Percentiles rank a stretch among this genome's conserved stretches.
Conservation (phyloP, 2,329 filamentous ascomycete species). For the Apiospora hydei region DNA sequence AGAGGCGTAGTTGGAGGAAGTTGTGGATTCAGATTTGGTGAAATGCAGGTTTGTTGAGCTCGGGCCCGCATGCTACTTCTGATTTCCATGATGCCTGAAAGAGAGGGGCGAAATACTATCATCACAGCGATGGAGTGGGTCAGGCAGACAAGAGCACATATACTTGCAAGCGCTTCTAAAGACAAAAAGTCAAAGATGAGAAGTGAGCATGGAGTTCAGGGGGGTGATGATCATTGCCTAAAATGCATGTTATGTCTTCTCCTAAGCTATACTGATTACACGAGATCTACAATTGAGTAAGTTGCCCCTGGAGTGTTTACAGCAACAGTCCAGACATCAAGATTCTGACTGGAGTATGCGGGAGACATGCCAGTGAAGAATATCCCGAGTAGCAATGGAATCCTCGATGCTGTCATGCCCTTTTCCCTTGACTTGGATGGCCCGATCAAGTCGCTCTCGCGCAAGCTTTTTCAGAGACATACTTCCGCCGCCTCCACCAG, state of each 20-base stretch:
- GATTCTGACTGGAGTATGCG: background rate
- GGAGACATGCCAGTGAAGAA: conserved; percentile 7
- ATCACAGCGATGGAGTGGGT: background rate
- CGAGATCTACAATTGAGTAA: background rate
- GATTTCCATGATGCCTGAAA: background rate
- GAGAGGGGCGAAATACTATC: background rate
- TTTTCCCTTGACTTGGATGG: background rate
- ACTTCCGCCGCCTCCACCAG: background rate
- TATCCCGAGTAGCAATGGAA: background rate
- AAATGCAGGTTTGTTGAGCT: background rate
- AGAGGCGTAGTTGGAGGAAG: background rate
- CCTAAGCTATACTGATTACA: background rate
- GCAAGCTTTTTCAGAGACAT: background rate
- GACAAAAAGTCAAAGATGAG: too few relatives aligned
- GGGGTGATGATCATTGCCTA: background rate
- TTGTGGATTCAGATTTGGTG: background rate
- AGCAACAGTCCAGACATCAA: background rate
- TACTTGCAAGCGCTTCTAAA: too few relatives aligned
- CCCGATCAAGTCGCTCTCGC: background rate
- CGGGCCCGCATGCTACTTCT: background rate
- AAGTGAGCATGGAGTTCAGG: too few relatives aligned
- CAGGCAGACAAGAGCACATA: too few relatives aligned
- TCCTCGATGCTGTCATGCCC: conserved; percentile 6
- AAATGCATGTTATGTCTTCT: background rate
- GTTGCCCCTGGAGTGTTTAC: background rate